Conservation (phyloP, 2,329 filamentous ascomycete genomes). For the Sporothrix curviconia region DNA sequence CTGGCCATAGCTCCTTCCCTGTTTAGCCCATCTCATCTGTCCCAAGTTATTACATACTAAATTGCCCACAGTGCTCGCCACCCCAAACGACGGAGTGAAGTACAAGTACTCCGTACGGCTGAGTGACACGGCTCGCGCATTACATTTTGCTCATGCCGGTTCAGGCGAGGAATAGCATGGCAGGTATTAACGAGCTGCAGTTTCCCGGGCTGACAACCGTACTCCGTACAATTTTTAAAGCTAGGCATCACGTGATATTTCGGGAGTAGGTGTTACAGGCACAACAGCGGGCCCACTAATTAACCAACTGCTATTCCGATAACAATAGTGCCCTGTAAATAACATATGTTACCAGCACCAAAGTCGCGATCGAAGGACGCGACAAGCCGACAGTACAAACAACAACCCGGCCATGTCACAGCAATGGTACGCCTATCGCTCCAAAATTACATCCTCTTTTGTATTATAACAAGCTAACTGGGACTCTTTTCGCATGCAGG, state of each 20-base stretch:
- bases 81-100: too few species aligned
- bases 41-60: too few species aligned
- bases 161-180: too few species aligned
- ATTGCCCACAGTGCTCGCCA: too few species aligned
- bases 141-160: too few species aligned
- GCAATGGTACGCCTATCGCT: too few species aligned
- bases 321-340: slow-evolving; percentile 4
- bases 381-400: neutral
- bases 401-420: neutral
- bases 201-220: too few species aligned
- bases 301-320: neutral
- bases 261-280: neutral
- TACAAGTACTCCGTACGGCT: too few species aligned
- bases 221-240: too few species aligned
- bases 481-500: neutral
- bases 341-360: neutral
- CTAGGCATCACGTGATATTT: neutral
- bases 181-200: too few species aligned
- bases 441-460: too few species aligned
- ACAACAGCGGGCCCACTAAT: neutral
- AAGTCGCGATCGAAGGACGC: slow-evolving; percentile 1
- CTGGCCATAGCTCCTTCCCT: slow-evolving; percentile 7
- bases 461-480: neutral
- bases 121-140: too few species aligned
- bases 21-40: neutral